Conservation (phyloP, 106 monocot genomes). For the Allium cepa region DNA sequence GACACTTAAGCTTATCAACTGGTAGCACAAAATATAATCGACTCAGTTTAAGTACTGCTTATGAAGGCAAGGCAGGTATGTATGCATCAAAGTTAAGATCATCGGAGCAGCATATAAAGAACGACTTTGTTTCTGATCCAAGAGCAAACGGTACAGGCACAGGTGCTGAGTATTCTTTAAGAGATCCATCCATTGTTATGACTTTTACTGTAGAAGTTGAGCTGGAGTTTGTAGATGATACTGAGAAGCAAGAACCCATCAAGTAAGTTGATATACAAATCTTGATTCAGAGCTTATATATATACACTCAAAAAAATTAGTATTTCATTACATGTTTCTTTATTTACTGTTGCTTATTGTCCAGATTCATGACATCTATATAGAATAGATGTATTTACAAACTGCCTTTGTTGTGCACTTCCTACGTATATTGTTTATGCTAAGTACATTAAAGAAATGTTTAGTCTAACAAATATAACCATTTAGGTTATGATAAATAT, state of each 20-base stretch:
- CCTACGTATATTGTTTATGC: slow-evolving; percentile 22
- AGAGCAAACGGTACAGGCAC: background rate
- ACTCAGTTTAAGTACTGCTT: background rate
- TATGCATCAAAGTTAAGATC: background rate
- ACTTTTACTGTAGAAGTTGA: background rate
- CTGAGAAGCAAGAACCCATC: slow-evolving; percentile 19
- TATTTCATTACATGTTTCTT: no score
- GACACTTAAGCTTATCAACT: background rate
- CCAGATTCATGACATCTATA: no score
- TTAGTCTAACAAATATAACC: no score
- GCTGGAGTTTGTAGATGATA: background rate
- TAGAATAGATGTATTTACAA: background rate
- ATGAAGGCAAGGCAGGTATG: background rate
- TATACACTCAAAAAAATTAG: no score
- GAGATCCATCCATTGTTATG: background rate
- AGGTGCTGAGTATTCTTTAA: background rate
- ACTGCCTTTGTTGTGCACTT: slow-evolving; percentile 15
- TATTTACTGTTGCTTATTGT: no score
- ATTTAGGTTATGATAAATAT: no score
- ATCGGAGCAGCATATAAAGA: background rate
- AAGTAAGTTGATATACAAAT: no score
- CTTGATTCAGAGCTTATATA: no score
- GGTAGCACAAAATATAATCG: slow-evolving; percentile 6
- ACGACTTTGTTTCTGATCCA: background rate
- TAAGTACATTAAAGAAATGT: background rate